Base-by-base conservation (phyloP, 116 monocot genomes). In the Dioscorea cayenensis region DNA sequence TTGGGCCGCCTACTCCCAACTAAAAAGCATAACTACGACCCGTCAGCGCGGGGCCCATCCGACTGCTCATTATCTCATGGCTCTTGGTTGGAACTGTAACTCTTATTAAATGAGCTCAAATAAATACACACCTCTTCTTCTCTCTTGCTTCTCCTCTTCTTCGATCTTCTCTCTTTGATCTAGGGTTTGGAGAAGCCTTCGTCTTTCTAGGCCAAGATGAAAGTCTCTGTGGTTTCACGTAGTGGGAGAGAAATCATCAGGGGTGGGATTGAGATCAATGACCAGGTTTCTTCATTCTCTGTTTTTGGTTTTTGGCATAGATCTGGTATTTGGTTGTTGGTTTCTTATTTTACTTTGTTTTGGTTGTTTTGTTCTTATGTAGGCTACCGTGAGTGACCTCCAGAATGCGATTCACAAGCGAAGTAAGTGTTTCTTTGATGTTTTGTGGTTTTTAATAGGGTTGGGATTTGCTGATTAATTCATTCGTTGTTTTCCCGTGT, bases 321-420 rank as follows among this genome's bases (percentile, higher is more conserved):
- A 21, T 70, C 36, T 21, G 59, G 61, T 35, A 18, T 62, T 55
- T 23, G 1, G 62, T 22, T 27, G 62, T 0, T 22, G 4, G 32
- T 32, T 62, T 6, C 62, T 62, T 13, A 7, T 7, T 43, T 43
- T 10, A 10, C 12, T 12, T 43, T 43, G 43, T 9, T 43, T 43
- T 43, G 43, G 6, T 62, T 62, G 4, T 22, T 62, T 62, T 11
- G 62, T 8, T 18, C 62, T 4, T 20, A 7, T 84, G 67, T 75
- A 95, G 95, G 95, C 92, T 10, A 84, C 85, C 25, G 95, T 95
- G 66, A 84, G 76, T 67, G 95, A 90, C 84, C 82, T 95, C 64
- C 95, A 92, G 76, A 81, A 82, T 73, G 87, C 83, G 20, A 95
- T 95, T 68, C 48, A 92, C 73, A 70, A 74, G 27, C 63, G 80